Evolutionary conservation across 2,329 filamentous ascomycete species (phyloP).

Genomic region (Cytospora piceae): DNA sequence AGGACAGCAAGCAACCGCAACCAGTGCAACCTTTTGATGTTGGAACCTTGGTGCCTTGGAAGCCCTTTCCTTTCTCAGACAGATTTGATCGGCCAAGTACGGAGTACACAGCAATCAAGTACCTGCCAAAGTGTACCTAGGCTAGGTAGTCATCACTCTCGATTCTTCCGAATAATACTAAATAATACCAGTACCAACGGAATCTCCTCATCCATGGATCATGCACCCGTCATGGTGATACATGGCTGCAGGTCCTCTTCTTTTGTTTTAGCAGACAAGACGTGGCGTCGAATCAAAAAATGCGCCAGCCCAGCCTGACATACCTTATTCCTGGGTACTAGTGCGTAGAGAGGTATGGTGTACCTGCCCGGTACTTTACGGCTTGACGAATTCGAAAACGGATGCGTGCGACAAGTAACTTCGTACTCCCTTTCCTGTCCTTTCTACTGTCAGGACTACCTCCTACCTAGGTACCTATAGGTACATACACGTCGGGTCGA

Average conservation of each 20-base stretch:
- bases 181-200: background rate
- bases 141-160: too few relatives aligned
- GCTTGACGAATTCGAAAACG: background rate
- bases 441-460: background rate
- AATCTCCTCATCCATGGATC: background rate
- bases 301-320: background rate
- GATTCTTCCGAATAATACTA: background rate
- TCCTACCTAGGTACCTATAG: too few relatives aligned
- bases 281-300: constrained; percentile 10
- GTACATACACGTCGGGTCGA: background rate
- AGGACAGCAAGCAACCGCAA: too few relatives aligned
- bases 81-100: background rate
- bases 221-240: constrained; percentile 2
- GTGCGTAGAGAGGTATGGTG: too few relatives aligned
- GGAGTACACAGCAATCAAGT: background rate
- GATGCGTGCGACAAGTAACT: background rate
- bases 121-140: too few relatives aligned
- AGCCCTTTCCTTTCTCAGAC: too few relatives aligned
- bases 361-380: background rate
- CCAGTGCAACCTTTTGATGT: too few relatives aligned
- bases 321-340: background rate
- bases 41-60: too few relatives aligned
- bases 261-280: constrained; percentile 9
- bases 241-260: background rate
- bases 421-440: background rate